Conservation (phyloP, 495 filamentous ascomycete species). For the Podospora anserina region DNA sequence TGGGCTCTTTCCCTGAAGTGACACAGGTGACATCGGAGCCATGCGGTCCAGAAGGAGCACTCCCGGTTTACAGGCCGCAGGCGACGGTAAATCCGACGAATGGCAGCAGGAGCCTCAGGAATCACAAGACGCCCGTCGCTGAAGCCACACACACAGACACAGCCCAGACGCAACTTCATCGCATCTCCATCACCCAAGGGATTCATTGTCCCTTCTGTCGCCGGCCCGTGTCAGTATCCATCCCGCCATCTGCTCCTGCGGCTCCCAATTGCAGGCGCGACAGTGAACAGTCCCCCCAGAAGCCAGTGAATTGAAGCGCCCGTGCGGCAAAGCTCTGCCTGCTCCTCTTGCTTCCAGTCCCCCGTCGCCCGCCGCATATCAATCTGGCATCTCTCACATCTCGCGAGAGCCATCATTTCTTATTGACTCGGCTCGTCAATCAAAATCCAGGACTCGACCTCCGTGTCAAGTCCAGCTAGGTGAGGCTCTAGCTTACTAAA, state of each 20-base stretch:
- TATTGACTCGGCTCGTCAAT: neutral
- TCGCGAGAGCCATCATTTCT: neutral
- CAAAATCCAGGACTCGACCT: neutral
- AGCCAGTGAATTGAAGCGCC: neutral
- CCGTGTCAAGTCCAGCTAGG: neutral
- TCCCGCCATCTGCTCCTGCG: neutral
- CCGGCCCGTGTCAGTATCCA: neutral
- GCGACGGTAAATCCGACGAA: slow-evolving; percentile 8
- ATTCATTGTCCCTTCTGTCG: neutral
- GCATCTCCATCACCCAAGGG: neutral
- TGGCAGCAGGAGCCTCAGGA: slow-evolving; percentile 2
- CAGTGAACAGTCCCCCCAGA: neutral
- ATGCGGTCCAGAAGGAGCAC: neutral
- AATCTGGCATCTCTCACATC: neutral
- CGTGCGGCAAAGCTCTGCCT: neutral
- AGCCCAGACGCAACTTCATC: neutral
- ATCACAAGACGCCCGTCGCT: slow-evolving; percentile 11
- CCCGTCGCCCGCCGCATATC: neutral
- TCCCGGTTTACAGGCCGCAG: neutral
- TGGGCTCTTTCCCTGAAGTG: neutral
- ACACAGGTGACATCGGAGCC: neutral
- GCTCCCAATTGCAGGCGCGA: neutral
- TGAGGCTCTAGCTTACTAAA: neutral
- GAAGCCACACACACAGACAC: slow-evolving; percentile 4
- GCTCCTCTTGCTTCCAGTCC: neutral